Evolutionary conservation across 2,329 filamentous ascomycete genomes (phyloP).

Genomic region (Akanthomyces muscarius): DNA sequence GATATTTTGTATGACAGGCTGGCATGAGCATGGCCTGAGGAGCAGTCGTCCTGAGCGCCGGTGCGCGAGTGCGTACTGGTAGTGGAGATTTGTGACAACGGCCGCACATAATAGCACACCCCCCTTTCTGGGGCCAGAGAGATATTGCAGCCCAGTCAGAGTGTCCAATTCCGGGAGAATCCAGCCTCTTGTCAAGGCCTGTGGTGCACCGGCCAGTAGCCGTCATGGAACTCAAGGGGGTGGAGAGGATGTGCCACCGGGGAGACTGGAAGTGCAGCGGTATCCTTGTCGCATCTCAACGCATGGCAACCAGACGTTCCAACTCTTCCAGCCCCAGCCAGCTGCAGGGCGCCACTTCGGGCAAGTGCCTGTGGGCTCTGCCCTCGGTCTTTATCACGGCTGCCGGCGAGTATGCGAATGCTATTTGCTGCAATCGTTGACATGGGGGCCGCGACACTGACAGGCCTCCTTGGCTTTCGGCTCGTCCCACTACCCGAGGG

Average conservation of each 20-base stretch:
- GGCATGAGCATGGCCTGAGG: constrained; percentile 12
- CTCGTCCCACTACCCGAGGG: neutral
- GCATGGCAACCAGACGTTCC: constrained; percentile 4
- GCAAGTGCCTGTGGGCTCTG: constrained; percentile 8
- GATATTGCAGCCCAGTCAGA: neutral
- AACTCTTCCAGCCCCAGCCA: neutral
- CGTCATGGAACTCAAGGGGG: constrained; percentile 1
- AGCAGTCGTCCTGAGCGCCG: neutral
- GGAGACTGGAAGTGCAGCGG: constrained; percentile 14
- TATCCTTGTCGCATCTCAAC: constrained; percentile 16
- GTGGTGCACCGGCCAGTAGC: constrained; percentile 1
- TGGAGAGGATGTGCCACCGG: constrained; percentile 17
- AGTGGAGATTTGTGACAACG: constrained; percentile 1
- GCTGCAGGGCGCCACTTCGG: constrained; percentile 11
- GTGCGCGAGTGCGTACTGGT: neutral
- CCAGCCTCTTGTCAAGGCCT: constrained; percentile 6
- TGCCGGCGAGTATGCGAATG: neutral
- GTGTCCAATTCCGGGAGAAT: constrained; percentile 10
- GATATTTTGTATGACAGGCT: constrained; percentile 11
- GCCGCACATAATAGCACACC: constrained; percentile 2
- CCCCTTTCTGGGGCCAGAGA: neutral
- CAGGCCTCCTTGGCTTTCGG: neutral
- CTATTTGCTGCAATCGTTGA: constrained; percentile 2
- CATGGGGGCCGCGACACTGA: neutral
- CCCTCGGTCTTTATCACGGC: constrained; percentile 1